Evolutionary conservation across 305 asterid genomes (phyloP).

Genomic region (Solanum chacoense): DNA sequence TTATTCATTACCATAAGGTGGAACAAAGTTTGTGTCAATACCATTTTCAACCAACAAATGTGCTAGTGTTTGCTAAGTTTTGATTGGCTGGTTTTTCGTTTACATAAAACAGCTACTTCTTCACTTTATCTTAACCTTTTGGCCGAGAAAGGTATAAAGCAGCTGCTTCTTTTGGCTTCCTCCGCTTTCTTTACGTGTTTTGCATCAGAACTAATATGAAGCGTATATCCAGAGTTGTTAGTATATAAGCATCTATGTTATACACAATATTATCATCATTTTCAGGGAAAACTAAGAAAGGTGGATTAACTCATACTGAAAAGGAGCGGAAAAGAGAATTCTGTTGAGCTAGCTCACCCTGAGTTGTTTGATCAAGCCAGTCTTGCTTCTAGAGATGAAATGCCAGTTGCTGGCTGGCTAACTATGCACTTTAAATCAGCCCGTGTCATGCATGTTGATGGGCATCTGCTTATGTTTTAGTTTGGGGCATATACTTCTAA

Average conservation of each 20-base stretch:
- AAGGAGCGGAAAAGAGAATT: not conserved
- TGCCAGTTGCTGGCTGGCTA: not conserved
- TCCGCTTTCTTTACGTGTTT: not conserved
- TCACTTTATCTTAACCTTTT: not conserved
- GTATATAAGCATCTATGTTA: not conserved
- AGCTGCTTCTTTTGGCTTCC: not conserved
- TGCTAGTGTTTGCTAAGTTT: not conserved
- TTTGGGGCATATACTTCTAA: slow-evolving; percentile 18
- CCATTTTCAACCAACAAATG: not conserved
- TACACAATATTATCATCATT: not conserved
- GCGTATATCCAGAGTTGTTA: not conserved
- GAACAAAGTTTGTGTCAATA: not conserved
- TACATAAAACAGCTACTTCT: not conserved
- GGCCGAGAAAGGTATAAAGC: not conserved
- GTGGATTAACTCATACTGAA: not conserved
- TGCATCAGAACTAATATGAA: not conserved
- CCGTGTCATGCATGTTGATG: not conserved
- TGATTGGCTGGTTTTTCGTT: not conserved
- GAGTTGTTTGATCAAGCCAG: not conserved
- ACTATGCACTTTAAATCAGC: not conserved
- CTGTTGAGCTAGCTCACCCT: not conserved
- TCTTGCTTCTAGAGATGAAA: not conserved
- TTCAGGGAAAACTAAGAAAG: not conserved
- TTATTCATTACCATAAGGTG: not conserved
- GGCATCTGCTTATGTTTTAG: slow-evolving; percentile 14